Evolutionary conservation across 2,329 filamentous ascomycete species (phyloP).

Genomic region (Arachnopeziza araneosa): DNA sequence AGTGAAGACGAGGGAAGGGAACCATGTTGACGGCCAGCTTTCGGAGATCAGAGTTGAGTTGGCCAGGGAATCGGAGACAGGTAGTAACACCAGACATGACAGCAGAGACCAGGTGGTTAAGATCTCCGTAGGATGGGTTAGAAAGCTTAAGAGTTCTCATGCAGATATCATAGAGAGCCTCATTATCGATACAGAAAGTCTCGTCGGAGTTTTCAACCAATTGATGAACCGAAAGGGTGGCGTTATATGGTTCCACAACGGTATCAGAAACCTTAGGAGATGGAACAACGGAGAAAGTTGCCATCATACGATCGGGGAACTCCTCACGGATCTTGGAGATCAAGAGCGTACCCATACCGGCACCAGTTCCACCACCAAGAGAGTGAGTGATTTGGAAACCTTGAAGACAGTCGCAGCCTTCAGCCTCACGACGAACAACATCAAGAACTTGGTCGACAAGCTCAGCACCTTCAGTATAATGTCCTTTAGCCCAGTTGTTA

Average conservation of each 20-base stretch:
- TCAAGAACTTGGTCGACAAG: conserved; percentile 97
- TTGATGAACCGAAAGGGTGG: conserved; percentile 97
- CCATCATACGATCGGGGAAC: conserved; percentile 99
- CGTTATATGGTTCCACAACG: conserved; percentile 99
- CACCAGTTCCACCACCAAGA: conserved; percentile 99
- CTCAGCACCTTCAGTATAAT: conserved; percentile 99
- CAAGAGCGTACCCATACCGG: conserved; percentile 98
- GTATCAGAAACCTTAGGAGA: conserved; percentile 99
- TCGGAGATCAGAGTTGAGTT: conserved; percentile 99
- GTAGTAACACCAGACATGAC: conserved; percentile 99
- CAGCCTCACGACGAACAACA: conserved; percentile 96
- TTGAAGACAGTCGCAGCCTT: conserved; percentile 98
- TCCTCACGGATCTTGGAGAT: conserved; percentile 99
- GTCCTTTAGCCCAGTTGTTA: conserved; percentile 99
- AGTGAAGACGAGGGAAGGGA: conserved; percentile 99
- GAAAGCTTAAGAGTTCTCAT: conserved; percentile 99
- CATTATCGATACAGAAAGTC: conserved; percentile 99
- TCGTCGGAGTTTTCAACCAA: conserved; percentile 99
- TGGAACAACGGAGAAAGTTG: conserved; percentile 97
- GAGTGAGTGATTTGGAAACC: conserved; percentile 99
- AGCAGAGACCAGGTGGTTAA: conserved; percentile 98
- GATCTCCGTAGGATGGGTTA: conserved; percentile 96
- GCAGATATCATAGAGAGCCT: conserved; percentile 99
- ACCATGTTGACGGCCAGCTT: conserved; percentile 99
- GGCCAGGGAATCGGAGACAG: conserved; percentile 97